Evolutionary conservation across 2,329 filamentous ascomycete genomes (phyloP).

Genomic region (Chrysoporthe puriensis): DNA sequence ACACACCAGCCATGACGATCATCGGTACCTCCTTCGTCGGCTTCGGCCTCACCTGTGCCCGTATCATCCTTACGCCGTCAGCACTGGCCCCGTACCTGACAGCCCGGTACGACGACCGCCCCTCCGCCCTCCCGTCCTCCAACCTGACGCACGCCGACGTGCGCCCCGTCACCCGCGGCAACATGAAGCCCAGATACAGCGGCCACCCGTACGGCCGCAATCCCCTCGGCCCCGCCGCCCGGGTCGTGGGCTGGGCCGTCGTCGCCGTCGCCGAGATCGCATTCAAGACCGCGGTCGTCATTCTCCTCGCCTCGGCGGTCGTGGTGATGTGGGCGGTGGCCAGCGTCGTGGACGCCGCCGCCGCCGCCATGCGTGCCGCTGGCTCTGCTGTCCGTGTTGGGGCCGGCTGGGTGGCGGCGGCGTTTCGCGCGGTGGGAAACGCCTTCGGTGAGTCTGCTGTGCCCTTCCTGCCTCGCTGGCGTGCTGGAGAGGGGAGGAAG

Average conservation of each 20-base stretch:
- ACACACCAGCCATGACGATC: neutral
- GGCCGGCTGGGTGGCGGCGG: too few species aligned
- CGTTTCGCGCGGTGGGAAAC: neutral
- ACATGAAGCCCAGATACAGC: neutral
- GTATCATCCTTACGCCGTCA: too few species aligned
- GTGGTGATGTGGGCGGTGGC: neutral
- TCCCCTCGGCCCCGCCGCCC: too few species aligned
- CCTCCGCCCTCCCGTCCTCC: neutral
- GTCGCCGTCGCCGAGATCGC: neutral
- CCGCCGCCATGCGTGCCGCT: too few species aligned
- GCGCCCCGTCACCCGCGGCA: neutral
- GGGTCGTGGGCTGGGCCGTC: neutral
- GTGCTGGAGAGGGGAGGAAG: neutral
- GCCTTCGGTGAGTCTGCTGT: neutral
- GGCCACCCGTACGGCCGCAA: neutral
- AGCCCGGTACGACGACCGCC: neutral
- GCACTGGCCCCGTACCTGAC: neutral
- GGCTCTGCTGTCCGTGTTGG: too few species aligned
- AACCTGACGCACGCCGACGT: neutral
- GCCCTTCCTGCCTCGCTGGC: neutral
- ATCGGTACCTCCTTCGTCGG: neutral
- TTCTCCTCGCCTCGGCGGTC: neutral
- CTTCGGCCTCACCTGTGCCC: neutral
- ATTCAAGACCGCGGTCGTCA: neutral
- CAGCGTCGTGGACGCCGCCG: too few species aligned